Conservation (phyloP, 2,329 filamentous ascomycete genomes). For the Bimuria novae-zelandiae region DNA sequence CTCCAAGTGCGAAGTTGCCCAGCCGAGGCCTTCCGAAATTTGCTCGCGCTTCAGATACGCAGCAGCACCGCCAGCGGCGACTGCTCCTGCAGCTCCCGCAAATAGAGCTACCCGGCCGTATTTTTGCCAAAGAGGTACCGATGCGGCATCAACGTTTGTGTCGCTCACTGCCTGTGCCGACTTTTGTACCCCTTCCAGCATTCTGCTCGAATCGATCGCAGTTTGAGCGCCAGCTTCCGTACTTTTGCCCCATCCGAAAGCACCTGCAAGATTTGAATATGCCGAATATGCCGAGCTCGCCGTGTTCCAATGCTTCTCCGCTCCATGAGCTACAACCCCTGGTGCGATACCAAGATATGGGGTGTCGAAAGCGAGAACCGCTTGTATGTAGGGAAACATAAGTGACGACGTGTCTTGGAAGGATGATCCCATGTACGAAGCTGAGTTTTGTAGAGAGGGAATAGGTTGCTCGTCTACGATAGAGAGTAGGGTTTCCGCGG, state of each 20-base stretch:
- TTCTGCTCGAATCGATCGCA: conserved; percentile 39
- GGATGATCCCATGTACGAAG: conserved; percentile 36
- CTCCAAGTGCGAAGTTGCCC: conserved; percentile 88
- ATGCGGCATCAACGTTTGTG: conserved; percentile 51
- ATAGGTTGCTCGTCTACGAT: conserved; percentile 63
- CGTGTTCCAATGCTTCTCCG: conserved; percentile 82
- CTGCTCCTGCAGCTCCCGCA: conserved; percentile 78
- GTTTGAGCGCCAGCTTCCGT: conserved; percentile 15
- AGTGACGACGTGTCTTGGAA: conserved; percentile 60
- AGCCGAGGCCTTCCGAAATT: conserved; percentile 74
- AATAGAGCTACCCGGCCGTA: conserved; percentile 88
- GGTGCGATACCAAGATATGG: conserved; percentile 84
- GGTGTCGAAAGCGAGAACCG: conserved; percentile 90
- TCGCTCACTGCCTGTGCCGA: conserved; percentile 47
- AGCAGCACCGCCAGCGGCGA: conserved; percentile 80
- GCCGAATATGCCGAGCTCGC: conserved; percentile 71
- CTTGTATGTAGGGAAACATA: conserved; percentile 94
- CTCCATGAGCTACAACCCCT: conserved; percentile 81
- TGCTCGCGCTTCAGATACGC: conserved; percentile 85
- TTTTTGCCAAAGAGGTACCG: conserved; percentile 65
- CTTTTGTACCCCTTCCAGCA: conserved; percentile 32
- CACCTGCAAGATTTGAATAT: conserved; percentile 64
- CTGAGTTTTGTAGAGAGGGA: conserved; percentile 41
- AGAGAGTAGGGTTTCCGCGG: conserved; percentile 81
- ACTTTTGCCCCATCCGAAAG: conserved; percentile 64